These are phyloP conservation scores for Petunia axillaris DNA, from an alignment of 257 asterid genomes.

Conservation along the genomic window DNA sequence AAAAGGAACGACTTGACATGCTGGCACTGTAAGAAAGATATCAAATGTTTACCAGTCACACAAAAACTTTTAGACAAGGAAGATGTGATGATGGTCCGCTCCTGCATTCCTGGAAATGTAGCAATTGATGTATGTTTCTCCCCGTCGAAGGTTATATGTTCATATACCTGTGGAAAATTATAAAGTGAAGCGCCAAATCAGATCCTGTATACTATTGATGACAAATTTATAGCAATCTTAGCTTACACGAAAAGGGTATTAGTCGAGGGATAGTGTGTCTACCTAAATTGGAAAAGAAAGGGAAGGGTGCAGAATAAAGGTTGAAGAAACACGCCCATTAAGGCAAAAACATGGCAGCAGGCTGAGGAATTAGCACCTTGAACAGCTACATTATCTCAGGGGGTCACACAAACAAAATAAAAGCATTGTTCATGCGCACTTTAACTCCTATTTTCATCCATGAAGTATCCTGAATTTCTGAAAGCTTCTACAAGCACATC, in stretches of 20 bases:
- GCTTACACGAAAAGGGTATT: neutral
- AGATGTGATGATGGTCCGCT: slow-evolving; percentile 76
- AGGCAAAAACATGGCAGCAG: neutral
- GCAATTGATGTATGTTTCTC: slow-evolving; percentile 70
- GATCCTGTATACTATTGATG: neutral
- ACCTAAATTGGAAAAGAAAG: neutral
- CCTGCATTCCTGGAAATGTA: slow-evolving; percentile 83
- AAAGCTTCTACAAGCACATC: neutral
- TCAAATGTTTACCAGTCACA: slow-evolving; percentile 62
- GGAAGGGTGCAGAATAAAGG: neutral
- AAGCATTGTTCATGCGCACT: neutral
- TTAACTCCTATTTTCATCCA: no score
- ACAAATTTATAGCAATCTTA: neutral
- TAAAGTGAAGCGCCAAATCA: neutral
- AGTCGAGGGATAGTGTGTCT: neutral
- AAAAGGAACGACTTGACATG: slow-evolving; percentile 9
- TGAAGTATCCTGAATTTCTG: no score
- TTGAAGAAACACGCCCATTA: slow-evolving; percentile 6
- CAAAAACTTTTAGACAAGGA: slow-evolving; percentile 86
- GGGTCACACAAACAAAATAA: neutral
- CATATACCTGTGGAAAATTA: slow-evolving; percentile 63
- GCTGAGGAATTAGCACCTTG: no score
- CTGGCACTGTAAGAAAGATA: slow-evolving; percentile 13
- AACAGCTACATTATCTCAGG: no score
- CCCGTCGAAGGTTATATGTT: slow-evolving; percentile 75